phyloP scores from a whole-genome alignment of 345 rosid genomes.

The Rhodamnia argentea region DNA sequence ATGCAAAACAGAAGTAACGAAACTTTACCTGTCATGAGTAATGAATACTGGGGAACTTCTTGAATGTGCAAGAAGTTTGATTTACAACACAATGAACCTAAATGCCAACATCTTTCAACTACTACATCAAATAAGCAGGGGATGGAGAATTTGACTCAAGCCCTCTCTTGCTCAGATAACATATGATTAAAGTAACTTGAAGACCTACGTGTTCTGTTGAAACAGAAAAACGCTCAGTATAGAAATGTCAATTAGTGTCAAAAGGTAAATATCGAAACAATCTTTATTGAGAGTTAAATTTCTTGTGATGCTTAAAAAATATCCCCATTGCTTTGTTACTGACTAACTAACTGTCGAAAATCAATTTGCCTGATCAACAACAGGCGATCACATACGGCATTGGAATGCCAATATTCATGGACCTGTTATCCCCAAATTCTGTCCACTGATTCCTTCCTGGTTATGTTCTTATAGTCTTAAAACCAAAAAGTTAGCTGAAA shows the following conservation, averaged over 20 bases:
- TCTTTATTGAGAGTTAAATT: not conserved
- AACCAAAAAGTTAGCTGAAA: not conserved
- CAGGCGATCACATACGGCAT: not conserved
- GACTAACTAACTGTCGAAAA: not conserved
- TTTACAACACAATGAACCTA: not conserved
- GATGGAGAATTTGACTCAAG: not conserved
- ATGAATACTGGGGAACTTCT: not conserved
- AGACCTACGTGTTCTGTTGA: not conserved
- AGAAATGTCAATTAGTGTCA: not conserved
- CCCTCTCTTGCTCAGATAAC: not conserved
- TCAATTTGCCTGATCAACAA: not conserved
- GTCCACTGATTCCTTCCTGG: not conserved
- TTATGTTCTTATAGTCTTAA: not conserved
- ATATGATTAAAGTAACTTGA: not conserved
- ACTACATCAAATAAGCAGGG: not conserved
- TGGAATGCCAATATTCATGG: not conserved
- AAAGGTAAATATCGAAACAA: not conserved
- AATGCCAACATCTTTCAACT: not conserved
- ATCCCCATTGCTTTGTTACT: not conserved
- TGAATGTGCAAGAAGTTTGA: not conserved
- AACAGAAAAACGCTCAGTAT: not conserved
- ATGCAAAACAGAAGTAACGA: not conserved
- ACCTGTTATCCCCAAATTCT: not conserved
- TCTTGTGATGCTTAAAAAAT: not conserved
- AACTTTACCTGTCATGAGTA: not conserved